Conservation (phyloP, 495 filamentous ascomycete species). For the Chaetomium fimeti region DNA sequence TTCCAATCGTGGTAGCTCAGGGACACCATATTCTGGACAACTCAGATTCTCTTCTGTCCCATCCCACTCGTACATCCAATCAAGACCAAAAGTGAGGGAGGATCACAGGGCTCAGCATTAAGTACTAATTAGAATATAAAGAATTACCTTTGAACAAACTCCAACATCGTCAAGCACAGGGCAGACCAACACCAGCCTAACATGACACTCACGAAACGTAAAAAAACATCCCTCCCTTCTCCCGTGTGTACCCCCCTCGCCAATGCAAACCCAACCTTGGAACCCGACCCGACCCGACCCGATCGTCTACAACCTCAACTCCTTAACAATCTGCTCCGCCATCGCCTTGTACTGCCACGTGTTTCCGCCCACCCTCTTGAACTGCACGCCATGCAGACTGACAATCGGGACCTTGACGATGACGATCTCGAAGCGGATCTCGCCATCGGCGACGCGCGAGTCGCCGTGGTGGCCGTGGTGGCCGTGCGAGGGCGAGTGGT, state of each 20-base stretch:
- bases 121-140: constrained; percentile 20
- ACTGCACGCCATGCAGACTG: constrained; percentile 91
- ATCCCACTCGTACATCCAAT: too few relatives aligned
- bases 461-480: not conserved
- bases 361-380: constrained; percentile 92
- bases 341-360: constrained; percentile 99
- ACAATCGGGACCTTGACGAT: constrained; percentile 97
- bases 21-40: too few relatives aligned
- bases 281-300: not conserved
- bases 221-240: not conserved
- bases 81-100: not conserved
- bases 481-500: constrained; percentile 53
- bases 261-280: not conserved
- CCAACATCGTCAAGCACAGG: constrained; percentile 1
- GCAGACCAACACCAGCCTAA: constrained; percentile 7
- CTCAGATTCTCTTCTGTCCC: too few relatives aligned
- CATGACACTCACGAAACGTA: constrained; percentile 1
- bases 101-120: constrained; percentile 18
- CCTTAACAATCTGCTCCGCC: constrained; percentile 90
- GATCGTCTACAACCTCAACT: constrained; percentile 61
- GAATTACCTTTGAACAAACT: constrained; percentile 10
- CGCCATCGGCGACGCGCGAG: constrained; percentile 35
- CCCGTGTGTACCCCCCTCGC: constrained; percentile 1
- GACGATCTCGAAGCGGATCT: constrained; percentile 90
- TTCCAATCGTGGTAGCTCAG: too few relatives aligned